Conservation (phyloP, 2,329 filamentous ascomycete species). For the Fusarium falciforme region DNA sequence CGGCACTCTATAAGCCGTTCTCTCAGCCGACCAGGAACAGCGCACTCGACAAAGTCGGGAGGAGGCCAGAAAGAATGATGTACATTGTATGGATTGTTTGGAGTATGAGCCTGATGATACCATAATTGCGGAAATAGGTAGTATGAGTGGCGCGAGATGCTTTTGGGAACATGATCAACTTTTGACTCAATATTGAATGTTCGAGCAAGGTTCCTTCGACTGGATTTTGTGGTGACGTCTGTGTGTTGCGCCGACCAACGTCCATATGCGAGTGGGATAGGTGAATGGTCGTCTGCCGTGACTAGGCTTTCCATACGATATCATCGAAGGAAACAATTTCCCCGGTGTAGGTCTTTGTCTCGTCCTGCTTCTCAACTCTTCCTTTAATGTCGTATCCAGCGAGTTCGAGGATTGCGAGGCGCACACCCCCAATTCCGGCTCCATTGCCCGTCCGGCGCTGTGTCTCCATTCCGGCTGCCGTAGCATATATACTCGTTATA, state of each 20-base stretch:
- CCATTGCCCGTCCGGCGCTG: constrained; percentile 47
- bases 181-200: not conserved
- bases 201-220: not conserved
- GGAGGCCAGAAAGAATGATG: constrained; percentile 29
- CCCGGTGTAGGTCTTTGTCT: constrained; percentile 51
- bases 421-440: constrained; percentile 54
- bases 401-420: constrained; percentile 55
- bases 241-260: not conserved
- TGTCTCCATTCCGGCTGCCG: constrained; percentile 52
- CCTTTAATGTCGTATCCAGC: constrained; percentile 50
- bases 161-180: not conserved
- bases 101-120: constrained; percentile 12
- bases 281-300: too few species aligned
- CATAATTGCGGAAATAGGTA: constrained; percentile 3
- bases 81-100: not conserved
- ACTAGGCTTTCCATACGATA: constrained; percentile 49
- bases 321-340: constrained; percentile 54
- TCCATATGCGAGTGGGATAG: not conserved
- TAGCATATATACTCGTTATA: constrained; percentile 49
- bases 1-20: constrained; percentile 53
- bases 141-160: not conserved
- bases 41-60: constrained; percentile 45
- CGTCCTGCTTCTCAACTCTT: constrained; percentile 49
- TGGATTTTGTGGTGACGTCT: not conserved
- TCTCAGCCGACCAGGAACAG: constrained; percentile 55